A percentile compares a stretch with the other conserved stretches of the same genome.
Conservation (phyloP, 345 rosid species). For the Kernera saxatilis region DNA sequence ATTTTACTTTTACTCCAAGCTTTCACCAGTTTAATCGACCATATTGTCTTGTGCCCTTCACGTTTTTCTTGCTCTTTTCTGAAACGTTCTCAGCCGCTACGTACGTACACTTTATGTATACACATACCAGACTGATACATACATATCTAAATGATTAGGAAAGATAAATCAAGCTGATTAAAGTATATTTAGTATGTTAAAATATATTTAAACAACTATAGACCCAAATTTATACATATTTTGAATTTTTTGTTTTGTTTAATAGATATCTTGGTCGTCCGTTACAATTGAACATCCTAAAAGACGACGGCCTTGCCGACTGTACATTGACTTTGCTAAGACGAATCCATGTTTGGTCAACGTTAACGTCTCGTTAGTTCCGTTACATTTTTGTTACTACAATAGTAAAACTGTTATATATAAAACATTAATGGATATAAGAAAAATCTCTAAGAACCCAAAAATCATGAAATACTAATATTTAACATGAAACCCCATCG, state of each 20-base stretch:
- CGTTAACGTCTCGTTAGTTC: neutral
- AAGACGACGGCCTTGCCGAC: no score
- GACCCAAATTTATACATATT: no score
- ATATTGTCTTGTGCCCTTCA: neutral
- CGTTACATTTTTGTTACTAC: neutral
- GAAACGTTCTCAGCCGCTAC: neutral
- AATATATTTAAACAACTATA: no score
- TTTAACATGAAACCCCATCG: neutral
- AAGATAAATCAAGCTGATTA: neutral
- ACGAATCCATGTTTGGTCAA: neutral
- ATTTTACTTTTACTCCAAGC: neutral
- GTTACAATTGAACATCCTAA: no score
- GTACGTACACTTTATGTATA: neutral
- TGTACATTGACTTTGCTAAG: neutral
- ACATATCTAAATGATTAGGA: neutral
- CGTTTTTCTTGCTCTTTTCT: neutral
- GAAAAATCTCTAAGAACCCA: neutral
- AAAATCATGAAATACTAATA: neutral
- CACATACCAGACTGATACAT: no score
- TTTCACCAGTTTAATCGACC: neutral
- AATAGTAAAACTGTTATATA: neutral
- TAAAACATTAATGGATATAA: no score
- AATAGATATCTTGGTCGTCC: no score
- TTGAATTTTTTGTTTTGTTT: no score
- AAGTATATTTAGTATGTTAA: no score